These are phyloP conservation scores for Edaphochlamys debaryana DNA, from an alignment of 139 green algal genomes.

Conservation along the genomic window DNA sequence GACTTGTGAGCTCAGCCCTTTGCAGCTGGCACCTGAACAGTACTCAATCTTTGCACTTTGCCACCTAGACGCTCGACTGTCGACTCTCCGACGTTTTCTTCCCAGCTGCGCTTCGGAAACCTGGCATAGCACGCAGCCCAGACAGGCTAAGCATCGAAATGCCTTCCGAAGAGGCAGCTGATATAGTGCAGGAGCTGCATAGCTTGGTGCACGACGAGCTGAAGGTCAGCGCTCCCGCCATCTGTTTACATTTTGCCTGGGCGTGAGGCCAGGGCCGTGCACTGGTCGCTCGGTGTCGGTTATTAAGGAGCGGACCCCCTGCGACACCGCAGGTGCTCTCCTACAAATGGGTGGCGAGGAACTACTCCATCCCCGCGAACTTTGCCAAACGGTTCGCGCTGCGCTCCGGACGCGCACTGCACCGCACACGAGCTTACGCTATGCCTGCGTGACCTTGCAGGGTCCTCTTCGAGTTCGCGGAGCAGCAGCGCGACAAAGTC, in stretches of 20 bases:
- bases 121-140: no score
- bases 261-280: no score
- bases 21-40: no score
- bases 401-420: background rate
- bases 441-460: background rate
- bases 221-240: background rate
- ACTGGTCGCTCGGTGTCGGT: no score
- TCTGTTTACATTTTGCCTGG: background rate
- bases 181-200: slow-evolving; percentile 22
- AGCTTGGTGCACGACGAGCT: slow-evolving; percentile 19
- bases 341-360: slow-evolving; percentile 37
- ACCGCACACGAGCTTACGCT: background rate
- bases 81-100: no score
- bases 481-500: slow-evolving; percentile 36
- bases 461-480: slow-evolving; percentile 34
- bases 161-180: background rate
- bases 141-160: no score
- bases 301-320: no score
- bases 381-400: slow-evolving; percentile 15
- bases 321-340: slow-evolving; percentile 37
- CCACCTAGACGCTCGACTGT: no score
- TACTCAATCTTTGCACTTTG: no score
- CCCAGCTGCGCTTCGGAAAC: no score
- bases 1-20: no score
- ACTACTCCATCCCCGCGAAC: slow-evolving; percentile 43